Evolutionary conservation across 1,284 basidiomycete species (phyloP).

Genomic region (Chiua sp.): DNA sequence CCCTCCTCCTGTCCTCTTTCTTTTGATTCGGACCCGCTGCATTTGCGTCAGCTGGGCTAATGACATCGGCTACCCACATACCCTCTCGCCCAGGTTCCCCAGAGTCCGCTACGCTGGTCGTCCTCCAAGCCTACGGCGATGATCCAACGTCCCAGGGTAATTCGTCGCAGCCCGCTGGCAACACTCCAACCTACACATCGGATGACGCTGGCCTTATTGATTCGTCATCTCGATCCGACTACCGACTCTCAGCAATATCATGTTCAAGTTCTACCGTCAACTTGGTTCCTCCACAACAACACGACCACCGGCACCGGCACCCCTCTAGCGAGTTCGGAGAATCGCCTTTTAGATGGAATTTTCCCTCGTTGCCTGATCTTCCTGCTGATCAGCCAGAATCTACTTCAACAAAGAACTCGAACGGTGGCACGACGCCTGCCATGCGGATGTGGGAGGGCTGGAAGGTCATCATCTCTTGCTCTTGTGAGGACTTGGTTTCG

Average conservation of each 20-base stretch:
- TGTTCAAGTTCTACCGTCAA: slow-evolving; percentile 28
- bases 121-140: slow-evolving; percentile 33
- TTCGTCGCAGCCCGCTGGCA: slow-evolving; percentile 1
- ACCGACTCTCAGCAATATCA: slow-evolving; percentile 32
- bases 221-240: slow-evolving; percentile 29
- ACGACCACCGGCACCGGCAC: slow-evolving; percentile 9
- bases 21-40: slow-evolving; percentile 9
- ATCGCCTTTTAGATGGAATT: slow-evolving; percentile 39
- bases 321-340: slow-evolving; percentile 31
- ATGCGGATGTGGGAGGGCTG: slow-evolving; percentile 51
- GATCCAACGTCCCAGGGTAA: not conserved
- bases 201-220: slow-evolving; percentile 13
- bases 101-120: slow-evolving; percentile 37
- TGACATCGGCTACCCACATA: slow-evolving; percentile 13
- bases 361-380: slow-evolving; percentile 28
- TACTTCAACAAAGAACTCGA: not conserved
- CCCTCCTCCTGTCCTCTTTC: slow-evolving; percentile 9
- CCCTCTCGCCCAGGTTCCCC: slow-evolving; percentile 21
- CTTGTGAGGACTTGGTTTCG: slow-evolving; percentile 50
- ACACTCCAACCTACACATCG: not conserved
- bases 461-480: slow-evolving; percentile 57
- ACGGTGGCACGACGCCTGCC: slow-evolving; percentile 5
- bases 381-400: slow-evolving; percentile 14
- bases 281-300: slow-evolving; percentile 23
- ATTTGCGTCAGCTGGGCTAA: slow-evolving; percentile 11